A percentile compares a stretch with the other conserved stretches of the same genome.
phyloP scores from a whole-genome alignment of 257 asterid genomes.

The Leptodermis oblonga region DNA sequence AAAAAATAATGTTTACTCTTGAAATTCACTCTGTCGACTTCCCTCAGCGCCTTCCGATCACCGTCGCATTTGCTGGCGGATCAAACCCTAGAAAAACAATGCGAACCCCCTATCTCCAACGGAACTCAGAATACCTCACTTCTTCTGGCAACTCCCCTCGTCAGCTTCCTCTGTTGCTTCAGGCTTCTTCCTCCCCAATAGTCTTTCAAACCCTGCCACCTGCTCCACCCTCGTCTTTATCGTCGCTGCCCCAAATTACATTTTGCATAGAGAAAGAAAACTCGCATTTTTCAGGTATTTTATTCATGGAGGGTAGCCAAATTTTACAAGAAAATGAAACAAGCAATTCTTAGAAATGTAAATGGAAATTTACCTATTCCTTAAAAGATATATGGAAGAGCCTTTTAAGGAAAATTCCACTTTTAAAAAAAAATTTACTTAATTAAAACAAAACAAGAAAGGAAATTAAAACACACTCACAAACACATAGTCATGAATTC shows the following conservation, averaged over 20 bases:
- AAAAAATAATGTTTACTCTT: constrained; percentile 63
- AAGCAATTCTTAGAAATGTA: too few species aligned
- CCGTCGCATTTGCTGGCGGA: constrained; percentile 34
- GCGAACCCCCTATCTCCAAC: constrained; percentile 37
- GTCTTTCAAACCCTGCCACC: constrained; percentile 43
- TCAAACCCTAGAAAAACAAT: constrained; percentile 22
- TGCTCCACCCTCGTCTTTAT: constrained; percentile 61
- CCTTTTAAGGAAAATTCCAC: too few species aligned
- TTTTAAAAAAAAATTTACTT: too few species aligned
- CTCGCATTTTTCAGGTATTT: too few species aligned
- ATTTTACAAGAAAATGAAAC: too few species aligned
- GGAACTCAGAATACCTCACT: constrained; percentile 75
- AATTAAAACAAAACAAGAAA: too few species aligned
- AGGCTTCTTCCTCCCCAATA: constrained; percentile 23
- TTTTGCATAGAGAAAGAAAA: too few species aligned
- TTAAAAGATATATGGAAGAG: too few species aligned
- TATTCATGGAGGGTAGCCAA: too few species aligned
- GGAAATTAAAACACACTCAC: too few species aligned
- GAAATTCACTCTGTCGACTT: constrained; percentile 85
- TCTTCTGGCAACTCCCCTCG: constrained; percentile 74
- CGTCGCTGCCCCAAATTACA: constrained; percentile 83
- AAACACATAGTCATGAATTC: too few species aligned
- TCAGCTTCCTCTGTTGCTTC: constrained; percentile 29
- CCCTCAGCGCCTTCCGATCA: constrained; percentile 55
- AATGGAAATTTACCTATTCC: too few species aligned